A percentile compares a stretch with the other conserved stretches of the same genome.
These are phyloP conservation scores for Teunomyces atbi DNA, from an alignment of 805 yeast genomes.

Conservation along the genomic window DNA sequence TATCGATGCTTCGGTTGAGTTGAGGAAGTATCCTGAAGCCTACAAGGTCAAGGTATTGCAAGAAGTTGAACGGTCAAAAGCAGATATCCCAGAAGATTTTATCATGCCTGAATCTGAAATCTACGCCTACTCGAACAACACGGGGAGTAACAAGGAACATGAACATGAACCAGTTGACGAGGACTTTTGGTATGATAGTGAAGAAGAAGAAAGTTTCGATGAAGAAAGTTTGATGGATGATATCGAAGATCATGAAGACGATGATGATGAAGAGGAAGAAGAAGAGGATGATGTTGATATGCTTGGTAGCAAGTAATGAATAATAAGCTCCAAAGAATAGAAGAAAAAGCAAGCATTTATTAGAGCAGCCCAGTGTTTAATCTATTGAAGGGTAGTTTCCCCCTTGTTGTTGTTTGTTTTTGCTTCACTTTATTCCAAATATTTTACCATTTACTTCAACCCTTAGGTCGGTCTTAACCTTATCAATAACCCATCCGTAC, in stretches of 20 bases:
- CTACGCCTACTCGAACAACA: slow-evolving; percentile 35
- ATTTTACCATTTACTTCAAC: not conserved
- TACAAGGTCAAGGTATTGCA: slow-evolving; percentile 72
- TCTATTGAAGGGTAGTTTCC: slow-evolving; percentile 25
- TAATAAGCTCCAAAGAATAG: slow-evolving; percentile 2
- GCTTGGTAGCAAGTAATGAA: slow-evolving; percentile 8
- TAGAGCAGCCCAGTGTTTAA: not conserved
- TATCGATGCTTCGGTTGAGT: slow-evolving; percentile 91
- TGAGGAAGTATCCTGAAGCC: slow-evolving; percentile 75
- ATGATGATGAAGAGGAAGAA: slow-evolving; percentile 59
- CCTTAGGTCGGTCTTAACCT: not conserved
- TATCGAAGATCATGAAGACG: slow-evolving; percentile 51
- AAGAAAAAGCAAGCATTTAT: not conserved
- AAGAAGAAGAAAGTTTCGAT: slow-evolving; percentile 45
- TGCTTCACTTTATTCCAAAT: not conserved
- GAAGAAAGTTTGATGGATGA: slow-evolving; percentile 49
- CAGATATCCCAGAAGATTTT: slow-evolving; percentile 85
- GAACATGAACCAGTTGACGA: slow-evolving; percentile 67
- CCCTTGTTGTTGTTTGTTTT: slow-evolving; percentile 50
- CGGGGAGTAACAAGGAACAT: slow-evolving; percentile 36
- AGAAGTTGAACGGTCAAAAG: slow-evolving; percentile 80
- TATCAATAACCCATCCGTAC: not conserved
- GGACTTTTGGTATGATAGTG: slow-evolving; percentile 77
- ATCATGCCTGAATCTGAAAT: slow-evolving; percentile 71
- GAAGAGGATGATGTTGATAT: slow-evolving; percentile 41